Base-by-base conservation (phyloP, 257 asterid species). In the Solanum sejunctum region DNA sequence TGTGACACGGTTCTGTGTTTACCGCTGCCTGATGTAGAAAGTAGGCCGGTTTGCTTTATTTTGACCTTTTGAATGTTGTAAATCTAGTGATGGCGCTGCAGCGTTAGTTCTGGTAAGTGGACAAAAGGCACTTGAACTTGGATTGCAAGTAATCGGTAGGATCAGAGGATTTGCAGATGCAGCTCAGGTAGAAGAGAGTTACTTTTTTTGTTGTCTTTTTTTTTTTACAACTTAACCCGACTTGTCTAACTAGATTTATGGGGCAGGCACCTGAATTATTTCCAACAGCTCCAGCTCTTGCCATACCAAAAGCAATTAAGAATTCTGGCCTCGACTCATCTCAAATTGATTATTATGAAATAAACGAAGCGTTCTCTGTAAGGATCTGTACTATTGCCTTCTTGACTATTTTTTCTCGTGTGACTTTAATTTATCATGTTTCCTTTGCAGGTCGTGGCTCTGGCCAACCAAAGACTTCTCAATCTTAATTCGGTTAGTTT, bases 341-440 rank as follows among this genome's bases (percentile, higher is more conserved):
- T 85, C 89, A 91, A 57, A 92, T 96, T 60, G 98, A 96, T 84
- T 93, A 89, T 85, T 96, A 93, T 32, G 99, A 96, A 89, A 94
- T 96, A 78, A 96, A 96, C 70, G 98, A 96, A 91, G 98, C 99
- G 41, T 96, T 96, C 88, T 91, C 98, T 26, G 98, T 96, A 87
- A 91, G 98, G 77, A 82, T 90, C 81, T 26, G 15, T 20, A 32
- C 58, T 52, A 23, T 51, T 51, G 32, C 15, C 63, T 83, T 85
- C 80, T 80, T 6, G 36, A 16, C 39, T 52, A 41, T 45, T 9
- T 60, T 13, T 1, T 82, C 26, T 61, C 0, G 20, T 15, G 28
- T 36, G 39, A 32, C 52, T 10, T 8, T 64, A 23, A 82, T 21
- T 67, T 81, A 28, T 80, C 73, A 66, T 82, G 57, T 80, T 66